Evolutionary conservation across 2,329 filamentous ascomycete genomes (phyloP).

Genomic region (Ustilaginoidea virens): DNA sequence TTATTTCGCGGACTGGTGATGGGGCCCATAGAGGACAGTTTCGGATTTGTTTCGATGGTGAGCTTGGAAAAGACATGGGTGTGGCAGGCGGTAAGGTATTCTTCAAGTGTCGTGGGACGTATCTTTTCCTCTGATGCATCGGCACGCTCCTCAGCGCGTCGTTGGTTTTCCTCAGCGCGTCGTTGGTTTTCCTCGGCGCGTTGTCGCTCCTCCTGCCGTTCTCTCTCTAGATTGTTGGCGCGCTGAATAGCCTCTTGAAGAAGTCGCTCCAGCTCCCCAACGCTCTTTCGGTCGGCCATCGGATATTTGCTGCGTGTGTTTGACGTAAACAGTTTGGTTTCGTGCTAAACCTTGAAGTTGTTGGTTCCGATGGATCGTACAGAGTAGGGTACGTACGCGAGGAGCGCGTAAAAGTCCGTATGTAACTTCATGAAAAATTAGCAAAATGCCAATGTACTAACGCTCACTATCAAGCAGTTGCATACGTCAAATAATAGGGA

Average conservation of each 20-base stretch:
- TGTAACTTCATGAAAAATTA: too few species aligned
- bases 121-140: conserved; percentile 9
- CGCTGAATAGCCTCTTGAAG: background rate
- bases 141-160: conserved; percentile 4
- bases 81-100: conserved; percentile 17
- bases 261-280: background rate
- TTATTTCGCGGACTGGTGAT: conserved; percentile 16
- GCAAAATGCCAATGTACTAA: too few species aligned
- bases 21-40: conserved; percentile 12
- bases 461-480: too few species aligned
- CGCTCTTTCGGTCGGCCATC: too few species aligned
- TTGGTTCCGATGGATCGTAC: too few species aligned
- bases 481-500: too few species aligned
- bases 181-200: background rate
- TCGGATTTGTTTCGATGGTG: conserved; percentile 10
- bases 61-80: conserved; percentile 11
- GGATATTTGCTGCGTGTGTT: too few species aligned
- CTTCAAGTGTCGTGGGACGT: conserved; percentile 12
- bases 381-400: too few species aligned
- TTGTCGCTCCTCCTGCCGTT: background rate
- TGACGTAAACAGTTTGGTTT: too few species aligned
- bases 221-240: background rate
- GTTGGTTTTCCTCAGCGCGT: background rate
- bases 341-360: too few species aligned
- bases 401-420: too few species aligned